Percentiles rank a stretch among this genome's conserved stretches.
Conservation (phyloP, 108 stramenopile species). For the Skeletonema menzelii region DNA sequence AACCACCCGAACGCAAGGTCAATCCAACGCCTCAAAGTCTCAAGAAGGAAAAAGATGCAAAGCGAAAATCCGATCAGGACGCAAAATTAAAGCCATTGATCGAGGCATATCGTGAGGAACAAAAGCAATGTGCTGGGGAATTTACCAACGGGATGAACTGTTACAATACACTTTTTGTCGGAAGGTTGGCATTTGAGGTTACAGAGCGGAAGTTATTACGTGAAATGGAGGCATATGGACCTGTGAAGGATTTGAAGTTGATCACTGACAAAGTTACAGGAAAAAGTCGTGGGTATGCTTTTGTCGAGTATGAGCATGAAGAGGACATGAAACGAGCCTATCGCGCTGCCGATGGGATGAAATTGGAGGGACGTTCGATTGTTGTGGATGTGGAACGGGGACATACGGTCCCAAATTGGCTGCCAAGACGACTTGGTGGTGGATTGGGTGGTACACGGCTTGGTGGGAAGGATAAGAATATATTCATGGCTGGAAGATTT, state of each 20-base stretch:
- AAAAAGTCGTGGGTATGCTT: slow-evolving; percentile 86
- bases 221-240: slow-evolving; percentile 93
- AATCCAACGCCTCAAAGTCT: slow-evolving; percentile 59
- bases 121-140: slow-evolving; percentile 63
- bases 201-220: slow-evolving; percentile 92
- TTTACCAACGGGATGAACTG: slow-evolving; percentile 83
- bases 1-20: slow-evolving; percentile 54
- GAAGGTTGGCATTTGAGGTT: slow-evolving; percentile 93
- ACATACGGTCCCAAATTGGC: slow-evolving; percentile 95
- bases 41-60: slow-evolving; percentile 42
- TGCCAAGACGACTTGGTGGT: slow-evolving; percentile 88
- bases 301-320: slow-evolving; percentile 94
- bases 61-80: slow-evolving; percentile 32
- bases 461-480: slow-evolving; percentile 72
- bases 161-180: slow-evolving; percentile 96
- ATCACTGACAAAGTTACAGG: slow-evolving; percentile 52
- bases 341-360: slow-evolving; percentile 89
- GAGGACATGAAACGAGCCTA: slow-evolving; percentile 91
- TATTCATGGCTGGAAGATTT: slow-evolving; percentile 63
- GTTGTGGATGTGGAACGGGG: slow-evolving; percentile 97
- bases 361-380: slow-evolving; percentile 86
- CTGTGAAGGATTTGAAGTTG: slow-evolving; percentile 85
- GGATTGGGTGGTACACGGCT: slow-evolving; percentile 88
- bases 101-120: slow-evolving; percentile 70
- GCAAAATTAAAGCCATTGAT: slow-evolving; percentile 49